Base-by-base conservation (phyloP, 148 eudicot genomes). In the Camellia sinensis region DNA sequence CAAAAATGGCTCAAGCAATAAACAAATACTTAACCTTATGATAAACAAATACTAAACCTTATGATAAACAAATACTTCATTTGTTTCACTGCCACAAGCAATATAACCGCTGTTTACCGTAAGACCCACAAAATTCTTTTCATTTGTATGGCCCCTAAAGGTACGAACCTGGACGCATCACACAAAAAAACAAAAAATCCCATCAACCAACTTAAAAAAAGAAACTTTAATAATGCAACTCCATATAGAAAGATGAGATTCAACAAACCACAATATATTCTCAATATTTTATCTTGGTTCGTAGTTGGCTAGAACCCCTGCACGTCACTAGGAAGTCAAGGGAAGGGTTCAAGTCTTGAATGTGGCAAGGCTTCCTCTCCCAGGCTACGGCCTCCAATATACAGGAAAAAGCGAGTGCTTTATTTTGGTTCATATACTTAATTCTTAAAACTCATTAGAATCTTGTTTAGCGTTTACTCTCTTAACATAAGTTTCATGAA, bases 41-140 rank as follows among this genome's bases (percentile, higher is more conserved):
- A 86, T 94, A 94, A 60, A 87, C 62, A 29, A 17, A 44, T 54
- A 18, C 63, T 45, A 80, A 73, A 94, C 97, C 97, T 94, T 94
- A 82, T 94, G 98, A 86, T 94, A 94, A 60, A 87, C 97, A 69
- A 88, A 88, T 21, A 94, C 92, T 78, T 94, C 98, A 52, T 94
- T 92, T 76, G 98, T 86, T 87, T 94, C 98, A 69, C 98, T 94
- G 78, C 97, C 98, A 78, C 98, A 94, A 56, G 95, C 90, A 66
- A 94, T 82, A 87, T 91, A 91, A 63, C 91, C 93, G 14, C 84
- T 89, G 87, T 91, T 91, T 40, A 88, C 91, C 1, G 95, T 75
- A 46, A 94, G 90, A 52, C 98, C 98, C 21, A 94, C 93, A 80
- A 94, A 94, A 75, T 94, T 92, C 87, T 94, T 94, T 85, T 94